Percentiles rank a stretch among this genome's conserved stretches.
Evolutionary conservation across 768 basidiomycete species (phyloP).

Genomic region (Podaxis sp.): DNA sequence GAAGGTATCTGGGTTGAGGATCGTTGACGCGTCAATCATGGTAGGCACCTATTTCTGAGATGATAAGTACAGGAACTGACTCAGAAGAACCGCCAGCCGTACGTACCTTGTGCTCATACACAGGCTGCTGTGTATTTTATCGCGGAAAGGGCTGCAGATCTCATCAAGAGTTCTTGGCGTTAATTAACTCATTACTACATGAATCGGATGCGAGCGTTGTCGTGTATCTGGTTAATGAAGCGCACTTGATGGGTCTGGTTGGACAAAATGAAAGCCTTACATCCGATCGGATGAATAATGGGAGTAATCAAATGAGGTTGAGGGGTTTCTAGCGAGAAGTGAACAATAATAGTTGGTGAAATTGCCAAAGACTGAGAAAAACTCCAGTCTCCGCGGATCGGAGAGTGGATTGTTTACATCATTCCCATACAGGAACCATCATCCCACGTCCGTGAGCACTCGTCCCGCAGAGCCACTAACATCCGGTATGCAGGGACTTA

Average conservation of each 20-base stretch:
- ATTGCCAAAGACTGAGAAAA: not conserved
- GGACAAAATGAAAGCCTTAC: too few relatives aligned
- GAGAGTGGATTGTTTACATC: not conserved
- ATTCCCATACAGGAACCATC: not conserved
- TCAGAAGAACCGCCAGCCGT: not conserved
- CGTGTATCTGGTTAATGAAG: too few relatives aligned
- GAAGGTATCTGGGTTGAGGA: conserved; percentile 29
- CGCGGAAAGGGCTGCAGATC: conserved; percentile 15
- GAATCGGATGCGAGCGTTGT: not conserved
- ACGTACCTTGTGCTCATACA: conserved; percentile 3
- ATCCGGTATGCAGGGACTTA: too few relatives aligned
- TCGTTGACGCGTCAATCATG: conserved; percentile 37
- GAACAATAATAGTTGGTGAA: not conserved
- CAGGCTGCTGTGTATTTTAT: conserved; percentile 7
- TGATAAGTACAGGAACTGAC: not conserved
- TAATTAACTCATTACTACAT: not conserved
- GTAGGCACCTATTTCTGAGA: conserved; percentile 20
- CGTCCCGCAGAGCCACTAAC: too few relatives aligned
- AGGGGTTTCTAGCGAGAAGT: too few relatives aligned
- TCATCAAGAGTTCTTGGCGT: not conserved
- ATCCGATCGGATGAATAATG: too few relatives aligned
- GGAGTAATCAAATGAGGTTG: too few relatives aligned
- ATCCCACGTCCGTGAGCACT: not conserved
- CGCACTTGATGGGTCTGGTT: too few relatives aligned
- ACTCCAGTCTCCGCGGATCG: not conserved